Evolutionary conservation across 2,329 filamentous ascomycete species (phyloP).

Genomic region (Pseudocercospora vitis): DNA sequence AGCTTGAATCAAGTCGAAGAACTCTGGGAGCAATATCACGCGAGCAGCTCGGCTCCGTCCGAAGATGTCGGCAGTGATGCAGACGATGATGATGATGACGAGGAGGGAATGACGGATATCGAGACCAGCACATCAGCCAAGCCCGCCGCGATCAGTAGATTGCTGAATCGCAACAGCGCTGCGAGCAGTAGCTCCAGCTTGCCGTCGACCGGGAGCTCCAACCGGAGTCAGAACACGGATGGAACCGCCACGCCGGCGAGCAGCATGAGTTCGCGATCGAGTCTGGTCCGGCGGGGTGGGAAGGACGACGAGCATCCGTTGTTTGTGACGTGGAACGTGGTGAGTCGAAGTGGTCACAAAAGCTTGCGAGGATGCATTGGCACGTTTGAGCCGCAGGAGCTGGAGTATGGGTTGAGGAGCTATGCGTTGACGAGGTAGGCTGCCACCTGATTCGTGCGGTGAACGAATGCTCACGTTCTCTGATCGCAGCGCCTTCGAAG

Average conservation of each 20-base stretch:
- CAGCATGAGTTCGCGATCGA: slow-evolving; percentile 50
- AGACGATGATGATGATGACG: slow-evolving; percentile 35
- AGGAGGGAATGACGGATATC: slow-evolving; percentile 32
- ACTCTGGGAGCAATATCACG: slow-evolving; percentile 61
- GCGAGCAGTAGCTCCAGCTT: slow-evolving; percentile 33
- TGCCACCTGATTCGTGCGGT: not conserved
- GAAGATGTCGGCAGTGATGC: slow-evolving; percentile 43
- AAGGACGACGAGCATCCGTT: slow-evolving; percentile 60
- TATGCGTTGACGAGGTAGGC: slow-evolving; percentile 78
- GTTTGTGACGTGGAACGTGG: slow-evolving; percentile 92
- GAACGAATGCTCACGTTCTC: too few species aligned
- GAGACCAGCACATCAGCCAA: slow-evolving; percentile 31
- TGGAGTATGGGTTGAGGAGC: slow-evolving; percentile 69
- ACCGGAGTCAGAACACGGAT: slow-evolving; percentile 10
- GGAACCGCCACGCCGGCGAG: slow-evolving; percentile 36
- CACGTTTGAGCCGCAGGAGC: slow-evolving; percentile 78
- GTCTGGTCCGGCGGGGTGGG: slow-evolving; percentile 40
- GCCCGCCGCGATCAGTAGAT: slow-evolving; percentile 48
- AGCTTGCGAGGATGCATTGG: slow-evolving; percentile 91
- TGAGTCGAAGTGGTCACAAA: slow-evolving; percentile 61
- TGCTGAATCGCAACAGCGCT: slow-evolving; percentile 36
- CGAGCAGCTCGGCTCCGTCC: slow-evolving; percentile 36
- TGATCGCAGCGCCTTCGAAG: slow-evolving; percentile 59
- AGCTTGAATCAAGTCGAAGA: slow-evolving; percentile 68
- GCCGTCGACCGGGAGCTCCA: slow-evolving; percentile 26